Conservation (phyloP, 1,139 yeast genomes). For the Pneumocystis jirovecii region DNA sequence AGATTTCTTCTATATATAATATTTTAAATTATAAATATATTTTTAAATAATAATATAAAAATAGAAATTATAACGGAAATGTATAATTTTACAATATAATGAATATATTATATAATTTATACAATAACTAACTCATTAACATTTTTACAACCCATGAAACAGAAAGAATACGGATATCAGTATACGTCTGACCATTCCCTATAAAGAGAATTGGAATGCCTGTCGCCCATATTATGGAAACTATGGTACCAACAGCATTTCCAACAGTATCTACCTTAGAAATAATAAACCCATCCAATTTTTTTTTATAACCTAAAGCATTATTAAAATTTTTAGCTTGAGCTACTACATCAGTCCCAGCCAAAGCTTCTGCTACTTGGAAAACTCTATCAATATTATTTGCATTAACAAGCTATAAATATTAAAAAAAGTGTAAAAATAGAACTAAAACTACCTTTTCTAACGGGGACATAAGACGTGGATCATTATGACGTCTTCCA, state of each 20-base stretch:
- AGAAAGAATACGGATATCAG: constrained; percentile 83
- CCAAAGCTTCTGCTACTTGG: constrained; percentile 97
- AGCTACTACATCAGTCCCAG: constrained; percentile 91
- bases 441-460: constrained; percentile 34
- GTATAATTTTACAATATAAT: background rate
- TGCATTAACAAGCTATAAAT: constrained; percentile 57
- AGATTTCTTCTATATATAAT: no score
- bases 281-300: constrained; percentile 77
- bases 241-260: constrained; percentile 90
- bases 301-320: constrained; percentile 77
- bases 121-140: constrained; percentile 33
- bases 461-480: constrained; percentile 86
- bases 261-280: constrained; percentile 97
- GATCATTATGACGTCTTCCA: constrained; percentile 92
- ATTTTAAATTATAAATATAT: no score
- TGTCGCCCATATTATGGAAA: constrained; percentile 93
- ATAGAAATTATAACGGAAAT: background rate
- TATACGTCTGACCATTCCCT: constrained; percentile 94
- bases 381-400: constrained; percentile 92
- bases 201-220: constrained; percentile 89
- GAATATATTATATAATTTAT: background rate
- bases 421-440: background rate
- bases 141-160: constrained; percentile 86
- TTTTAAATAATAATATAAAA: background rate
- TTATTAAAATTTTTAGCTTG: constrained; percentile 87